Evolutionary conservation across 129 eudicot genomes (phyloP).

Genomic region (Centrapalus pauciflorus): DNA sequence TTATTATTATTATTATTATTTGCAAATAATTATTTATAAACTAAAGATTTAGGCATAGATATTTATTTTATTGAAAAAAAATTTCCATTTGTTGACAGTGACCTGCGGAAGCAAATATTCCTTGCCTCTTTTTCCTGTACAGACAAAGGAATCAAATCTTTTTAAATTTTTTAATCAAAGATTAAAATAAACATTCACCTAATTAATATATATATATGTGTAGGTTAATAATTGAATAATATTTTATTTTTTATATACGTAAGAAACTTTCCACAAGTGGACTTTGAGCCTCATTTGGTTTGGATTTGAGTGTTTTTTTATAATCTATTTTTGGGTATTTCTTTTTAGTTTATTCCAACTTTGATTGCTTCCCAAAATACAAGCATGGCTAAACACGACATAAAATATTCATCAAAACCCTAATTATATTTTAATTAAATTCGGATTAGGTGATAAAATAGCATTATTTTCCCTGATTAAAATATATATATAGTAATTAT

Average conservation of each 20-base stretch:
- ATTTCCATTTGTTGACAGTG: constrained; percentile 7
- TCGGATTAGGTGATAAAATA: not conserved
- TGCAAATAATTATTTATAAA: too few relatives aligned
- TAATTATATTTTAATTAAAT: not conserved
- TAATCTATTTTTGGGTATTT: not conserved
- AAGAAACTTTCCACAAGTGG: constrained; percentile 1
- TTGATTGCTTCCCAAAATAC: constrained; percentile 9
- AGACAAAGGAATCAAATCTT: constrained; percentile 18
- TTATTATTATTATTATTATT: too few relatives aligned
- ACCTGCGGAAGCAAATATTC: constrained; percentile 26
- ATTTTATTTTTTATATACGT: not conserved
- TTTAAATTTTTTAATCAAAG: not conserved
- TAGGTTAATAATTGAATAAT: constrained; percentile 14
- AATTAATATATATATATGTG: constrained; percentile 1
- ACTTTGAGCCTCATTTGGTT: not conserved
- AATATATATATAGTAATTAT: not conserved
- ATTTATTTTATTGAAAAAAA: not conserved
- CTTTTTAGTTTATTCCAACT: not conserved
- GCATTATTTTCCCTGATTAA: not conserved
- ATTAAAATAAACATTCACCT: not conserved
- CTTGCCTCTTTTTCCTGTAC: constrained; percentile 11
- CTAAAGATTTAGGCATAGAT: too few relatives aligned
- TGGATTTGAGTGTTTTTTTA: constrained; percentile 5
- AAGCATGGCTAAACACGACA: constrained; percentile 3
- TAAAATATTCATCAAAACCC: not conserved